Percentiles rank a stretch among this genome's conserved stretches.
phyloP scores from a whole-genome alignment of 495 filamentous ascomycete genomes.

The Entonaema liquescens region DNA sequence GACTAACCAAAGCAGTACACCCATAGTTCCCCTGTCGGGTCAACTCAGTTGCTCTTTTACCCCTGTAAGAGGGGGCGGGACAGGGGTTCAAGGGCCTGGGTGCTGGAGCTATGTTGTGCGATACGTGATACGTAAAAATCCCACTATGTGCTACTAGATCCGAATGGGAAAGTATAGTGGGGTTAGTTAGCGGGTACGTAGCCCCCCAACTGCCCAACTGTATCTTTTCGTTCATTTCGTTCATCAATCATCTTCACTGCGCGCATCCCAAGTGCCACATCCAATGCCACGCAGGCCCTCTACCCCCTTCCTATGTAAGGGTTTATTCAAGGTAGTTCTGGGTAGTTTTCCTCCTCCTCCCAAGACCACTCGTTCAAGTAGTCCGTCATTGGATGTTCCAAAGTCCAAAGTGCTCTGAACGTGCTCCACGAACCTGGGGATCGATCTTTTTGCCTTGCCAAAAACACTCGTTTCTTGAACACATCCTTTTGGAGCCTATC shows the following conservation, averaged over 20 bases:
- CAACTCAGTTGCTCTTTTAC: constrained; percentile 15
- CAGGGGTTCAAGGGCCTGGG: constrained; percentile 36
- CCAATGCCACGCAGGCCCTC: constrained; percentile 11
- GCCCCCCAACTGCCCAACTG: constrained; percentile 18
- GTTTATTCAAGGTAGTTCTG: constrained; percentile 1
- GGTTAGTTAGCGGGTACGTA: constrained; percentile 20
- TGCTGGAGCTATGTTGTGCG: constrained; percentile 41
- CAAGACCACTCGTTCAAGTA: constrained; percentile 29
- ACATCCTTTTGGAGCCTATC: constrained; percentile 19
- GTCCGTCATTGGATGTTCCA: constrained; percentile 8
- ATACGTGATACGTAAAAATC: constrained; percentile 44
- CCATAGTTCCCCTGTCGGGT: constrained; percentile 20
- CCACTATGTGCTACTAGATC: constrained; percentile 31
- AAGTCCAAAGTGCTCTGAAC: neutral
- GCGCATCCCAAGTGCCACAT: neutral
- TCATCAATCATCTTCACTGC: constrained; percentile 1
- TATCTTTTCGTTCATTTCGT: constrained; percentile 6
- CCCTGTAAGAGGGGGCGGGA: constrained; percentile 25
- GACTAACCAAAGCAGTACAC: constrained; percentile 11
- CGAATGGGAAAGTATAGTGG: constrained; percentile 29
- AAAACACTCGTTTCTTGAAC: constrained; percentile 35
- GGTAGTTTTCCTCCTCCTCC: constrained; percentile 8
- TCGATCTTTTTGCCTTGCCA: constrained; percentile 32
- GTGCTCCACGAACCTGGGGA: constrained; percentile 33
- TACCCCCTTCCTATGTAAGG: constrained; percentile 7